Evolutionary conservation across 306 rosid species (phyloP), one percentile per base, ranked within the genome.

Genomic region (Potentilla sterilis): DNA sequence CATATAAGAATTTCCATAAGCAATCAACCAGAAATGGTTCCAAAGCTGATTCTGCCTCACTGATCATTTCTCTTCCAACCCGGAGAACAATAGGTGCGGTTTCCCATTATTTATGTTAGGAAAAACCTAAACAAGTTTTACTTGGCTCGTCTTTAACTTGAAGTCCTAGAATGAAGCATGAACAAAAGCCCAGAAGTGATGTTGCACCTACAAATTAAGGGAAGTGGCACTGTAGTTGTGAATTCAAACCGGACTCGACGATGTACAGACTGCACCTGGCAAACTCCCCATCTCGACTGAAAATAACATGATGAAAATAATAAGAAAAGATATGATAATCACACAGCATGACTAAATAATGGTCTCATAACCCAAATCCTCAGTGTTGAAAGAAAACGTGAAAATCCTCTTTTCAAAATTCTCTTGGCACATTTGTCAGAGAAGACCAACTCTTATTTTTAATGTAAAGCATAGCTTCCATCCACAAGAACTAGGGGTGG

Each of bases 1-100:
- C 4, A 42, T 14, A 18, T 28, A 24, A 49, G 63, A 77, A 77
- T 67, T 76, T 67, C 80, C 80, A 9, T 12, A 51, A 28, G 72
- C 28, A 57, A 67, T 51, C 34, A 67, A n/a, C 41, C 52, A 2
- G 28, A 48, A 7, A 46, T 37, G 54, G 49, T 48, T 38, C 21
- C n/a, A 69, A 69, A 22, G 51, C 37, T 43, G 52, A 24, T 12
- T 15, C 43, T 34, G 21, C 22, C 14, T 47, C 32, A 15, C 48
- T 32, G 13, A 67, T 66, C 79, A 66, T 40, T 40, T 55, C 40
- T 76, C 44, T 15, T 40, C 32, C 42, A 9, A n/a, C 14, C 51
- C 34, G 21, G 49, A 40, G 8, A 67, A 67, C 49, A 67, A 49
- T 41, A n/a, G 18, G 51, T 7, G 19, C 51, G n/a, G 19, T 11